phyloP scores from a whole-genome alignment of 208 protist species.

The Acanthamoeba lenticulata region DNA sequence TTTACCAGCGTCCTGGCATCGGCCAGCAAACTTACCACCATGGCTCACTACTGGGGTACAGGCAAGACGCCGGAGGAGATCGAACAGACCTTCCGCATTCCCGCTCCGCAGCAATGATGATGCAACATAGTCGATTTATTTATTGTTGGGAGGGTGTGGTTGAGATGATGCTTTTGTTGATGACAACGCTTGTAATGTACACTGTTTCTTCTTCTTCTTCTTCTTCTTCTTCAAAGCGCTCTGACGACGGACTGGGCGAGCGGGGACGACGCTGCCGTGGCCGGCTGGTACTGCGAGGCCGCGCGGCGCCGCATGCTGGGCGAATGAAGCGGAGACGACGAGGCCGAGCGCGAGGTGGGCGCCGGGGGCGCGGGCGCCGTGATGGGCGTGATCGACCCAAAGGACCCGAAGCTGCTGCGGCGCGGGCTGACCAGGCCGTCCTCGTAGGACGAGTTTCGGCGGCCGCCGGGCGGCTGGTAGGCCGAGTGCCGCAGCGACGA shows the following conservation, averaged over 20 bases:
- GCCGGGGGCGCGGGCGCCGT: background rate
- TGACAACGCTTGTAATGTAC: too few species aligned
- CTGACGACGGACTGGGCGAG: background rate
- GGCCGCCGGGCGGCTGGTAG: background rate
- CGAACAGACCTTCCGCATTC: slow-evolving; percentile 33
- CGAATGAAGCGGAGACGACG: background rate
- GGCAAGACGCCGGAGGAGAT: slow-evolving; percentile 46
- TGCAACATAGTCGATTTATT: background rate
- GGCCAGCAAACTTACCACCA: background rate
- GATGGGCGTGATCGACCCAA: background rate
- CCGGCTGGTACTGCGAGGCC: background rate
- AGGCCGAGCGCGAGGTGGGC: background rate
- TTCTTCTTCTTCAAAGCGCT: background rate
- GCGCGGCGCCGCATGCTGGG: background rate
- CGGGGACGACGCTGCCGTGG: background rate
- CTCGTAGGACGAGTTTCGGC: background rate
- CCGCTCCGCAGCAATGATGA: background rate
- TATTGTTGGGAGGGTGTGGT: background rate
- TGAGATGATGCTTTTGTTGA: too few species aligned
- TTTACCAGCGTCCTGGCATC: background rate
- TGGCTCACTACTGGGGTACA: background rate
- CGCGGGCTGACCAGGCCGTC: background rate
- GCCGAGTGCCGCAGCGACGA: background rate
- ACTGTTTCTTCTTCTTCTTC: too few species aligned
- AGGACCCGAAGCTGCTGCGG: background rate